phyloP scores from a whole-genome alignment of 176 grass and related monocot genomes.

The Avena sativa region DNA sequence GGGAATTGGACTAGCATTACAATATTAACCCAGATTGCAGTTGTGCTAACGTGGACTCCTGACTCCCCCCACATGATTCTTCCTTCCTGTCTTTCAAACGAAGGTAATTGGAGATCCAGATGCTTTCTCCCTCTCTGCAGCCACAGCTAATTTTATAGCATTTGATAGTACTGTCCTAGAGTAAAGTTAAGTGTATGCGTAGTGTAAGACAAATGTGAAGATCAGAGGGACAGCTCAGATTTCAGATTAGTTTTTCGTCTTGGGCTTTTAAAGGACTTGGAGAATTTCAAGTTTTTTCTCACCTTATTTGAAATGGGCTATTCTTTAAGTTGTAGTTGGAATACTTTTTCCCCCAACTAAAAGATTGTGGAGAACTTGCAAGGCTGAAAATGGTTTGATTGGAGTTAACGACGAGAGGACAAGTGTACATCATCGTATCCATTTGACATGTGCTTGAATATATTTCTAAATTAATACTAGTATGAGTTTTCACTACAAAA shows the following conservation, averaged over 20 bases:
- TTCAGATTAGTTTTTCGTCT: constrained; percentile 14
- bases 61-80: constrained; percentile 50
- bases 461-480: neutral
- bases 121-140: constrained; percentile 48
- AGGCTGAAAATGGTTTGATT: neutral
- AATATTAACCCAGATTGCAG: constrained; percentile 38
- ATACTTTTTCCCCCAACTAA: neutral
- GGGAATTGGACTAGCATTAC: constrained; percentile 51
- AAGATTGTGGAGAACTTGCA: neutral
- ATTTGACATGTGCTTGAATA: neutral
- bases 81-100: constrained; percentile 6
- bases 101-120: constrained; percentile 51
- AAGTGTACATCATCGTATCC: constrained; percentile 1
- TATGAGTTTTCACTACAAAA: neutral
- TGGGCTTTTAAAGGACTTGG: neutral
- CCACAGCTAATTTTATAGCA: constrained; percentile 9
- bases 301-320: neutral
- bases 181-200: constrained; percentile 20
- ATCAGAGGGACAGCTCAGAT: constrained; percentile 18
- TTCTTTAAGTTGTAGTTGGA: neutral
- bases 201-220: neutral
- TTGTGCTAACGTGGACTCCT: constrained; percentile 45
- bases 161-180: constrained; percentile 2
- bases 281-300: neutral
- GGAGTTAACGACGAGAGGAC: neutral